Evolutionary conservation across 768 basidiomycete genomes (phyloP).

Genomic region (Leccinum boreale): DNA sequence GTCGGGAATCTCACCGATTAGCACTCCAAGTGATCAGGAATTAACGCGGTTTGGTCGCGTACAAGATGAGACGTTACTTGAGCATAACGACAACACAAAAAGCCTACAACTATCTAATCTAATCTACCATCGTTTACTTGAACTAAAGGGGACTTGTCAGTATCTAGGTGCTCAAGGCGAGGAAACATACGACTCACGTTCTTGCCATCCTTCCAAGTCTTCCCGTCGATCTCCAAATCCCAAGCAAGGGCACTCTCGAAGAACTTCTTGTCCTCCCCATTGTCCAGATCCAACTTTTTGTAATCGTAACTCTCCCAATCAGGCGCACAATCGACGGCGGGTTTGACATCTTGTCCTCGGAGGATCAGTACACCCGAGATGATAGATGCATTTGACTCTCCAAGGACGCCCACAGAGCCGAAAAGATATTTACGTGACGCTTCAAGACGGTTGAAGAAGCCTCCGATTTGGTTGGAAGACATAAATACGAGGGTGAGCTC

Average conservation of each 20-base stretch:
- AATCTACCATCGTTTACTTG: slow-evolving; percentile 15
- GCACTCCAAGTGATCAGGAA: not conserved
- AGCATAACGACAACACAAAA: slow-evolving; percentile 4
- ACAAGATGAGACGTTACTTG: slow-evolving; percentile 2
- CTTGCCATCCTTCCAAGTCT: slow-evolving; percentile 90
- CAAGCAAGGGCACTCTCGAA: slow-evolving; percentile 92
- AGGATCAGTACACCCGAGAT: slow-evolving; percentile 81
- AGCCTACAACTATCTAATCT: slow-evolving; percentile 26
- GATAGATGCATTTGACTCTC: slow-evolving; percentile 69
- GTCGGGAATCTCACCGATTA: no score
- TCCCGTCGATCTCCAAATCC: slow-evolving; percentile 87
- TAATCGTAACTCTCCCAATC: slow-evolving; percentile 90
- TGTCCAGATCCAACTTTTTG: slow-evolving; percentile 71
- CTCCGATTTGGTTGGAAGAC: slow-evolving; percentile 91
- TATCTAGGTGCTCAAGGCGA: not conserved
- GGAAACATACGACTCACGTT: slow-evolving; percentile 54
- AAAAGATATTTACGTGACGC: slow-evolving; percentile 96
- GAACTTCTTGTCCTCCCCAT: slow-evolving; percentile 77
- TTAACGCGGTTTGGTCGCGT: not conserved
- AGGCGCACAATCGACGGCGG: slow-evolving; percentile 77
- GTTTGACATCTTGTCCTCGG: slow-evolving; percentile 71
- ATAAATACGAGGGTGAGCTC: slow-evolving; percentile 92
- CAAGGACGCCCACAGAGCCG: slow-evolving; percentile 89
- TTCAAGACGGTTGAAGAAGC: slow-evolving; percentile 98
- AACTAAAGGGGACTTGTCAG: slow-evolving; percentile 18